Percentiles rank a stretch among this genome's conserved stretches.
phyloP scores from a whole-genome alignment of 2,329 filamentous ascomycete genomes.

The Hirsutella thompsonii region DNA sequence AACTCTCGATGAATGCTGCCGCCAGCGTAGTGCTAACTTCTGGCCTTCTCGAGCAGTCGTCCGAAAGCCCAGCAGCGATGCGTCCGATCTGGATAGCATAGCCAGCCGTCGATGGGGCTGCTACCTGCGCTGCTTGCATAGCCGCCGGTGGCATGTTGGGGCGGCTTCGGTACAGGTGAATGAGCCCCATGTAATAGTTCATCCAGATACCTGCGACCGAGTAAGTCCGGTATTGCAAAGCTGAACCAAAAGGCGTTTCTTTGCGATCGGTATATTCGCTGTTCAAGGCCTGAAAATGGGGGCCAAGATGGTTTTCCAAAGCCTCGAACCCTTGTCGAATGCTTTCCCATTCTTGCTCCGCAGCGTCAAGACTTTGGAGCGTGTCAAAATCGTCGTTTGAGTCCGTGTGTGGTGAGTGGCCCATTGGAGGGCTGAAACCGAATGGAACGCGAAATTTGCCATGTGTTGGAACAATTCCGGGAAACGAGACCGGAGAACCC shows the following conservation, averaged over 20 bases:
- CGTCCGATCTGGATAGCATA: constrained; percentile 67
- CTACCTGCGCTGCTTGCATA: constrained; percentile 72
- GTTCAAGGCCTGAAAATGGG: constrained; percentile 63
- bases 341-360: constrained; percentile 64
- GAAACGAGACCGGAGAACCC: constrained; percentile 32
- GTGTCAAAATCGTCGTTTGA: constrained; percentile 42
- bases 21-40: constrained; percentile 67
- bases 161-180: constrained; percentile 70
- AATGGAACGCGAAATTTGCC: constrained; percentile 36
- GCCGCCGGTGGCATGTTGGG: constrained; percentile 85
- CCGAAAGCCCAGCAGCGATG: constrained; percentile 61
- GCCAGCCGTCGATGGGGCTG: constrained; percentile 55
- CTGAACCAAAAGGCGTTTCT: constrained; percentile 67
- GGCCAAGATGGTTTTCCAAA: constrained; percentile 53
- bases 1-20: constrained; percentile 69
- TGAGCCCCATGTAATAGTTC: constrained; percentile 73
- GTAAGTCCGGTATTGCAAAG: constrained; percentile 72
- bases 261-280: constrained; percentile 49
- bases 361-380: constrained; percentile 52
- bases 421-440: constrained; percentile 39
- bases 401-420: constrained; percentile 28
- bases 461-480: constrained; percentile 41
- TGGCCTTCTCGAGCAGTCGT: constrained; percentile 35
- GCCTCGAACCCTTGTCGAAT: constrained; percentile 60
- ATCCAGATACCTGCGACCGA: constrained; percentile 82